phyloP scores from a whole-genome alignment of 108 stramenopile species.

The Nannochloropsis gaditana region DNA sequence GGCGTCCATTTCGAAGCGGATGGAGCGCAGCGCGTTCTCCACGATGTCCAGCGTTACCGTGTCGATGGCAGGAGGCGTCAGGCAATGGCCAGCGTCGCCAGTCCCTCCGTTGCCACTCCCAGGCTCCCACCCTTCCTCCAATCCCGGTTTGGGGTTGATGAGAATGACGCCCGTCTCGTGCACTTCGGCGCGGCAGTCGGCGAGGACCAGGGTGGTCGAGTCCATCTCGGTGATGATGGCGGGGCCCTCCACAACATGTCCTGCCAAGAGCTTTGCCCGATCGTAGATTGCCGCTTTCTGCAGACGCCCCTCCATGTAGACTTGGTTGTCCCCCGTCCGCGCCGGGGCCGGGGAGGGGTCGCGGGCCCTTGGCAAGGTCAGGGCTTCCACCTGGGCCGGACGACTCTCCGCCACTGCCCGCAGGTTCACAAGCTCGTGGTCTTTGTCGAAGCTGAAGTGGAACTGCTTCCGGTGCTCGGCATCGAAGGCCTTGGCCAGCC shows the following conservation, averaged over 20 bases:
- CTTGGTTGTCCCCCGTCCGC: not conserved
- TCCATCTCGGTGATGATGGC: conserved; percentile 9
- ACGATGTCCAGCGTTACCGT: conserved; percentile 13
- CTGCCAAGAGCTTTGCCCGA: not conserved
- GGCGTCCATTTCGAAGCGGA: not conserved
- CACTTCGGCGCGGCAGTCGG: not conserved
- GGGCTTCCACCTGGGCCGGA: not conserved
- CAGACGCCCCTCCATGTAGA: not conserved
- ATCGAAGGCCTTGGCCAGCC: not conserved
- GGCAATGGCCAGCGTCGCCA: too few relatives aligned
- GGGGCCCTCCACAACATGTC: not conserved
- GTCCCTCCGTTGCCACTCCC: not conserved
- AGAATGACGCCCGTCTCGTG: not conserved
- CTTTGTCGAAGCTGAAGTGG: not conserved
- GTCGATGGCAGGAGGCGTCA: not conserved
- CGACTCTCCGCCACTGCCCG: not conserved
- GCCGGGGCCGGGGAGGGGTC: not conserved
- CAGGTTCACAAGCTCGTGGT: not conserved
- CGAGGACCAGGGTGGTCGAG: not conserved
- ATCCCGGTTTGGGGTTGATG: not conserved
- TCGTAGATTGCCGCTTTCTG: not conserved
- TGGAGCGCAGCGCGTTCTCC: not conserved
- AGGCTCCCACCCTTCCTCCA: not conserved
- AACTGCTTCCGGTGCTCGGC: conserved; percentile 10
- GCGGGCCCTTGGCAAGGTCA: not conserved